phyloP scores from a whole-genome alignment of 2,329 filamentous ascomycete species.

The Aspergillus tubingensis region DNA sequence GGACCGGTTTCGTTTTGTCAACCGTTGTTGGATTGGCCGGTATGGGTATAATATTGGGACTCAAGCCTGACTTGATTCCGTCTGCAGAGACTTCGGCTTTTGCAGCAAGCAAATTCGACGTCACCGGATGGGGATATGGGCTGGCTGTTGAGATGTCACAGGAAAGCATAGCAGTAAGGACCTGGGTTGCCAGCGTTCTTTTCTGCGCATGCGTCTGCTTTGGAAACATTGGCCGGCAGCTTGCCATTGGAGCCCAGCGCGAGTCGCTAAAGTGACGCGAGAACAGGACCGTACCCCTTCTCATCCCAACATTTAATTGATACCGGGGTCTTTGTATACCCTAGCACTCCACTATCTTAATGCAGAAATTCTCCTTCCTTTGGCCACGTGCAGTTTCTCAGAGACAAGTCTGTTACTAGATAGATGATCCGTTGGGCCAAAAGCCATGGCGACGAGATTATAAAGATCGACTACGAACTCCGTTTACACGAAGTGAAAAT shows the following conservation, averaged over 20 bases:
- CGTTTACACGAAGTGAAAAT: neutral
- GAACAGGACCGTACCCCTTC: neutral
- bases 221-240: conserved; percentile 84
- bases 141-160: conserved; percentile 42
- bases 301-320: neutral
- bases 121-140: conserved; percentile 33
- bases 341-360: neutral
- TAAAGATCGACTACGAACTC: neutral
- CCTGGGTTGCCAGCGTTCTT: conserved; percentile 90
- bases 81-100: conserved; percentile 49
- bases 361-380: neutral
- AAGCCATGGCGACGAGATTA: neutral
- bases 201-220: conserved; percentile 96
- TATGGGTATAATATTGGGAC: conserved; percentile 70
- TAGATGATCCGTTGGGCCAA: conserved; percentile 3
- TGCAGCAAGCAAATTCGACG: conserved; percentile 28
- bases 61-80: conserved; percentile 78
- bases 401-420: conserved; percentile 10
- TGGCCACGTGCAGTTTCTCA: neutral
- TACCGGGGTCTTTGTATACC: neutral
- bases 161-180: conserved; percentile 64
- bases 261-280: conserved; percentile 19
- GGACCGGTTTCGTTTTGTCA: conserved; percentile 79
- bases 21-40: conserved; percentile 71
- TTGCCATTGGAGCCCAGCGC: conserved; percentile 57